Percentiles rank a stretch among this genome's conserved stretches.
Conservation (phyloP, 495 filamentous ascomycete genomes). For the Annulohypoxylon maeteangense region DNA sequence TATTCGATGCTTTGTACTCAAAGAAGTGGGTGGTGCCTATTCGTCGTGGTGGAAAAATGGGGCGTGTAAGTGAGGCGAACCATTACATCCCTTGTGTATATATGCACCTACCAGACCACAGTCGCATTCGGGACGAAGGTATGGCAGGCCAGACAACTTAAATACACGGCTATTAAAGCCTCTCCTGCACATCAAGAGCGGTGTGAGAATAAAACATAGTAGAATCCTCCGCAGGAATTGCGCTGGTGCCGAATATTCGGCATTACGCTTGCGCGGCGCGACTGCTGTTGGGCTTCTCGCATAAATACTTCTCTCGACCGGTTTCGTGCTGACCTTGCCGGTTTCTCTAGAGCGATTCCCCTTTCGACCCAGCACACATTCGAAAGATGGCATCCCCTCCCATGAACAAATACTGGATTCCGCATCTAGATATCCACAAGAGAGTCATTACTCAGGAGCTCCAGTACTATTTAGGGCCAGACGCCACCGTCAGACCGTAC, state of each 20-base stretch:
- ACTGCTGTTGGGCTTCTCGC: constrained; percentile 25
- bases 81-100: constrained; percentile 43
- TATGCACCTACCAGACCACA: constrained; percentile 39
- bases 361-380: constrained; percentile 19
- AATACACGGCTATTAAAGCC: constrained; percentile 42
- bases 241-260: constrained; percentile 23
- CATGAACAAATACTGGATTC: constrained; percentile 68
- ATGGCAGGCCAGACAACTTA: constrained; percentile 29
- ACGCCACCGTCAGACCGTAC: constrained; percentile 64
- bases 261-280: constrained; percentile 33
- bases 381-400: constrained; percentile 53
- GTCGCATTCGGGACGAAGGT: constrained; percentile 46
- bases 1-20: constrained; percentile 32
- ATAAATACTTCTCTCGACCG: constrained; percentile 41
- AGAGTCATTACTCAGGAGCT: constrained; percentile 67
- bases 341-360: constrained; percentile 17
- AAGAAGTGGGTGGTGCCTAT: constrained; percentile 33
- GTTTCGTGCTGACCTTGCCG: constrained; percentile 28
- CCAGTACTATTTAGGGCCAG: constrained; percentile 65
- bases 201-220: constrained; percentile 35
- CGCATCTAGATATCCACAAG: constrained; percentile 66
- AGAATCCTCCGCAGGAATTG: constrained; percentile 16
- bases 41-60: constrained; percentile 45
- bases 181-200: constrained; percentile 38
- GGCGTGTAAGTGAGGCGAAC: constrained; percentile 52